phyloP scores from a whole-genome alignment of 1,284 basidiomycete species.

The Hemileccinum hortonii region DNA sequence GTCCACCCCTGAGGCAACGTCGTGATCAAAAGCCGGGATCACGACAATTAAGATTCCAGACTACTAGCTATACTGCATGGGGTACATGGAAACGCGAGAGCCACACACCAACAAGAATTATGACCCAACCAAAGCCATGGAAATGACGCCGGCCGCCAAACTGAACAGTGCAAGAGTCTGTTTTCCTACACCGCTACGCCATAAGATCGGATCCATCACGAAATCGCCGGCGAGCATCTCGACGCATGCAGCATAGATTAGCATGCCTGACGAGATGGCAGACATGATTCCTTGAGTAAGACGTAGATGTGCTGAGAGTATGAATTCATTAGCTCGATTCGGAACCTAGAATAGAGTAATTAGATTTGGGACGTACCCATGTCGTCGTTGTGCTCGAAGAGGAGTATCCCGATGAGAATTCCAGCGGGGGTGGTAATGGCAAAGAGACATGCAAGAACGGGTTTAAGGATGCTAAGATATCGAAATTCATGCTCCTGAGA shows the following conservation, averaged over 20 bases:
- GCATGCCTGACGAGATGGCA: slow-evolving; percentile 74
- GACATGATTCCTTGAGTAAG: slow-evolving; percentile 69
- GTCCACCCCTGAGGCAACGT: too few relatives aligned
- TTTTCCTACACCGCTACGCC: slow-evolving; percentile 41
- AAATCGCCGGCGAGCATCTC: slow-evolving; percentile 83
- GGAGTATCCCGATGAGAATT: slow-evolving; percentile 55
- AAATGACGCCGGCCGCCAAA: slow-evolving; percentile 51
- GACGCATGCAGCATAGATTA: slow-evolving; percentile 74
- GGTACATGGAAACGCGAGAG: too few relatives aligned
- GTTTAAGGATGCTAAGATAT: slow-evolving; percentile 41
- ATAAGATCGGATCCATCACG: slow-evolving; percentile 57
- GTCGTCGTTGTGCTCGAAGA: slow-evolving; percentile 40
- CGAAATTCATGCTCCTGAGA: slow-evolving; percentile 22
- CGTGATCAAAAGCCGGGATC: too few relatives aligned
- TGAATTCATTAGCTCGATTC: neutral
- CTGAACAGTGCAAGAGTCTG: slow-evolving; percentile 57
- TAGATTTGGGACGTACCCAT: slow-evolving; percentile 22
- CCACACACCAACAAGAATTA: neutral
- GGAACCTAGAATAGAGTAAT: neutral
- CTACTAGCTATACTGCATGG: too few relatives aligned
- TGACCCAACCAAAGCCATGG: slow-evolving; percentile 46
- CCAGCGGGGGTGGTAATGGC: slow-evolving; percentile 70
- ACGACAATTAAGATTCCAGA: neutral
- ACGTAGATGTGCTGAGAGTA: slow-evolving; percentile 42
- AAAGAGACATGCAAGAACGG: slow-evolving; percentile 60